A percentile compares a stretch with the other conserved stretches of the same genome.
These are phyloP conservation scores for Uronychia binucleata DNA, from an alignment of 73 alveolate genomes.

Conservation along the genomic window DNA sequence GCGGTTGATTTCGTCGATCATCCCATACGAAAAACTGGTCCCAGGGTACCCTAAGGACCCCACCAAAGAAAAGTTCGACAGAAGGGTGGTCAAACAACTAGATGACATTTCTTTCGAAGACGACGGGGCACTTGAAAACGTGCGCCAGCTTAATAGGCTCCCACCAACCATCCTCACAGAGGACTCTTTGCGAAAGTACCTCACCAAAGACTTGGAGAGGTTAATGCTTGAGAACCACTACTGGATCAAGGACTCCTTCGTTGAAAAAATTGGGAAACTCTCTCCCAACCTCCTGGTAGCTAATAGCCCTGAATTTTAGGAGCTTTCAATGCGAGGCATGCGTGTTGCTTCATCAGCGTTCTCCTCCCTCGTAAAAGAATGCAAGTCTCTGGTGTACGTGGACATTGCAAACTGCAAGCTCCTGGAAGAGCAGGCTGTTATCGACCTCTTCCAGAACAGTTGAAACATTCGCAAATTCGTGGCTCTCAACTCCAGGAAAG, in stretches of 20 bases:
- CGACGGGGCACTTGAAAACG: conserved; percentile 45
- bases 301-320: not conserved
- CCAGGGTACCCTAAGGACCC: conserved; percentile 55
- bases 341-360: conserved; percentile 29
- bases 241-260: conserved; percentile 55
- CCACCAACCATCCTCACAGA: conserved; percentile 63
- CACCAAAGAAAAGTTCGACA: conserved; percentile 57
- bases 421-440: conserved; percentile 25
- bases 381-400: conserved; percentile 16
- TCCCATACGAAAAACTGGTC: conserved; percentile 12
- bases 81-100: conserved; percentile 62
- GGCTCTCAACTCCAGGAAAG: conserved; percentile 41
- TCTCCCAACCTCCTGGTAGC: conserved; percentile 54
- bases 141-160: conserved; percentile 41
- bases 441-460: conserved; percentile 16
- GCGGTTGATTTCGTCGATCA: conserved; percentile 1
- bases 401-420: conserved; percentile 55
- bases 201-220: conserved; percentile 44
- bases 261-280: conserved; percentile 52
- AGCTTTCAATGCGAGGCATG: conserved; percentile 33
- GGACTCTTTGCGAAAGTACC: conserved; percentile 42
- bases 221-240: conserved; percentile 48
- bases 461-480: conserved; percentile 24
- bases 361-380: conserved; percentile 2
- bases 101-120: conserved; percentile 64